Evolutionary conservation across 1,284 basidiomycete genomes (phyloP).

Genomic region (Cutaneotrichosporon sp.): DNA sequence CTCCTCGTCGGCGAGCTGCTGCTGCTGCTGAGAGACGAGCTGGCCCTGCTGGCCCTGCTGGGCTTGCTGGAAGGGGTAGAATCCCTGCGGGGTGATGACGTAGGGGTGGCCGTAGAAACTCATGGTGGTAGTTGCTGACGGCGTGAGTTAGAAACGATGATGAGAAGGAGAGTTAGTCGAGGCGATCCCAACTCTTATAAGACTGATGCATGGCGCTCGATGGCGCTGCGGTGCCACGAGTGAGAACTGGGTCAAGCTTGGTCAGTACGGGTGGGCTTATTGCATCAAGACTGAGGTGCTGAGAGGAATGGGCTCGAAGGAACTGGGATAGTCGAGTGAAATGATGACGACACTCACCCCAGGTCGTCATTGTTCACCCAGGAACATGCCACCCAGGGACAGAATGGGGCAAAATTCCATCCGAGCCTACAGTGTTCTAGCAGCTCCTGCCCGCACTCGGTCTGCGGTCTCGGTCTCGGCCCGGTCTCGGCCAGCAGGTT

Average conservation of each 20-base stretch:
- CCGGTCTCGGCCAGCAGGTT: no score
- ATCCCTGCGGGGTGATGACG: conserved; percentile 7
- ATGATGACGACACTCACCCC: not conserved
- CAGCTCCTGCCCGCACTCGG: not conserved
- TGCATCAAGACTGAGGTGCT: no score
- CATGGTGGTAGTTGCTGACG: conserved; percentile 4
- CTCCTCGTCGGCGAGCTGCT: conserved; percentile 35
- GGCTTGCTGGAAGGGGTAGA: not conserved
- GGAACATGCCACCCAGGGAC: no score
- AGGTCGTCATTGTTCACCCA: not conserved
- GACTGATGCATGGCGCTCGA: no score
- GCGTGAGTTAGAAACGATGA: not conserved
- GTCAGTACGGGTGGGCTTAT: no score
- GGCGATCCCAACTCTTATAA: not conserved
- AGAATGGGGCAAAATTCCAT: not conserved
- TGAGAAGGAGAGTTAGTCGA: not conserved
- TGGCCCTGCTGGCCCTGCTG: not conserved
- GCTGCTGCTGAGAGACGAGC: conserved; percentile 5
- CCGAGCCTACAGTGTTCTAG: not conserved
- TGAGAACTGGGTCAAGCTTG: no score
- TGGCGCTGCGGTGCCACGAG: no score
- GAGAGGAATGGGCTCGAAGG: no score
- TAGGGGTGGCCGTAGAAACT: conserved; percentile 18
- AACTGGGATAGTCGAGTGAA: no score
- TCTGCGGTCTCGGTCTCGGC: no score